phyloP scores from a whole-genome alignment of 2,329 filamentous ascomycete genomes.

The Mollisiaceae sp. region DNA sequence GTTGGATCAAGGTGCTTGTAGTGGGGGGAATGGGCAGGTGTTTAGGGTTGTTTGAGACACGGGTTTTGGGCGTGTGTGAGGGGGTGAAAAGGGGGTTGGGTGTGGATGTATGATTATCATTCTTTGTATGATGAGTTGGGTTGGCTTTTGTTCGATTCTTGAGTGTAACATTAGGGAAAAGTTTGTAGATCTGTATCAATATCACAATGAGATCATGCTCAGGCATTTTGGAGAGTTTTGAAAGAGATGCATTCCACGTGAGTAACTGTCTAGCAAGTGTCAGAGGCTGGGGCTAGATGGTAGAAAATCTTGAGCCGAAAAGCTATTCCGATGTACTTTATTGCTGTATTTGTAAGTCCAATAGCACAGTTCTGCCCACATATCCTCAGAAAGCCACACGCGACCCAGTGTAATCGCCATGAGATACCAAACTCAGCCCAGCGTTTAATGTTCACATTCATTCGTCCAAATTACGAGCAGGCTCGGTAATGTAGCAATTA shows the following conservation, averaged over 20 bases:
- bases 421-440: not conserved
- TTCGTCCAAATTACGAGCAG: not conserved
- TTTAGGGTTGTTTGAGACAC: slow-evolving; percentile 28
- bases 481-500: not conserved
- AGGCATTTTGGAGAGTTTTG: not conserved
- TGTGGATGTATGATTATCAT: slow-evolving; percentile 17
- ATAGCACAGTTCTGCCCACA: not conserved
- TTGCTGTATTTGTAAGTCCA: not conserved
- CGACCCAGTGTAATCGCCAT: too few species aligned
- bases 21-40: slow-evolving; percentile 25
- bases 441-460: not conserved
- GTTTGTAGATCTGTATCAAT: not conserved
- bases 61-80: too few species aligned
- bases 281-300: not conserved
- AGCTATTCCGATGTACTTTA: not conserved
- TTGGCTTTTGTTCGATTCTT: slow-evolving; percentile 16
- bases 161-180: slow-evolving; percentile 12
- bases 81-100: not conserved
- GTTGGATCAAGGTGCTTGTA: slow-evolving; percentile 34
- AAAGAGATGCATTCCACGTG: not conserved
- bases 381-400: not conserved
- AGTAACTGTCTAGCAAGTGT: not conserved
- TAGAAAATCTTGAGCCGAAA: not conserved
- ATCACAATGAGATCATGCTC: not conserved
- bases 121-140: not conserved